Evolutionary conservation across 495 filamentous ascomycete genomes (phyloP).

Genomic region (Penicillium roqueforti): DNA sequence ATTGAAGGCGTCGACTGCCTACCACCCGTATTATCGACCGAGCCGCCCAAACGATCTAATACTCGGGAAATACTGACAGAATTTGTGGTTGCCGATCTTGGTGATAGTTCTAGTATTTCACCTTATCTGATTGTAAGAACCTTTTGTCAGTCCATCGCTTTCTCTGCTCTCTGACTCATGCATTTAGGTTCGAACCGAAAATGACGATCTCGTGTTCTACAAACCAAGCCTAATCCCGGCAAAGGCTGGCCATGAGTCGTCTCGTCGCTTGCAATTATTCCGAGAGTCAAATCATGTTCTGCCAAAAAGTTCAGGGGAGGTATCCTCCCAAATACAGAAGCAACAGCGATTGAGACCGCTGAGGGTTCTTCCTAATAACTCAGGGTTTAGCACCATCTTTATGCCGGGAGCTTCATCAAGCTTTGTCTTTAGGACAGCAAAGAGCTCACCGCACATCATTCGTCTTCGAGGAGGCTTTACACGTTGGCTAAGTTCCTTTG

Average conservation of each 20-base stretch:
- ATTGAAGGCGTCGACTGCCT: conserved; percentile 70
- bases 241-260: conserved; percentile 19
- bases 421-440: conserved; percentile 74
- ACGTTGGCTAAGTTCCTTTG: conserved; percentile 64
- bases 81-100: conserved; percentile 76
- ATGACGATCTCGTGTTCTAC: conserved; percentile 83
- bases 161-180: conserved; percentile 7
- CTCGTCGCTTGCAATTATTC: conserved; percentile 60
- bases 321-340: conserved; percentile 32
- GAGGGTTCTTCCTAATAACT: conserved; percentile 59
- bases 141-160: neutral
- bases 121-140: conserved; percentile 75
- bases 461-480: conserved; percentile 60
- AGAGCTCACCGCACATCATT: conserved; percentile 69
- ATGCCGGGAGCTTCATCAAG: conserved; percentile 70
- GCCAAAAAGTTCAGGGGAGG: conserved; percentile 44
- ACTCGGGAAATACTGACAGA: conserved; percentile 69
- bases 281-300: conserved; percentile 65
- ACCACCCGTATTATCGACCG: conserved; percentile 67
- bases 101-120: conserved; percentile 61
- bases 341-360: conserved; percentile 48
- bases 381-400: conserved; percentile 74
- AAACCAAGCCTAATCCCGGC: conserved; percentile 58
- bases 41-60: conserved; percentile 65
- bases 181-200: conserved; percentile 65